Base-by-base conservation (phyloP, 495 filamentous ascomycete genomes). In the Rusavskia elegans region DNA sequence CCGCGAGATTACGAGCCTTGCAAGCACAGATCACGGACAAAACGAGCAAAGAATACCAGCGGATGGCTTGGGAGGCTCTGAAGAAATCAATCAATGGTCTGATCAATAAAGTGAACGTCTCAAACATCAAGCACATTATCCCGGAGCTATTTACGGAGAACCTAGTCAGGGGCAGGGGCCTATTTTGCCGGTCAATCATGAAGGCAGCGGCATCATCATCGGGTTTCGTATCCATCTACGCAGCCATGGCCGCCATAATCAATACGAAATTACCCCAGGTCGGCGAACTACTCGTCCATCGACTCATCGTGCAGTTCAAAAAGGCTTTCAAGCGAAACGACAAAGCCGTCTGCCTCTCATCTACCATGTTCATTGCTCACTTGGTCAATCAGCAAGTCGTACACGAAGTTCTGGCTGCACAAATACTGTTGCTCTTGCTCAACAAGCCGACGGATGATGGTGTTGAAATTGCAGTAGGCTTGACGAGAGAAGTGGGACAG, bases 71-170 rank as follows among this genome's bases (percentile, higher is more conserved):
- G 93, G 93, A 97, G 64, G 90, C 92, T 10, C 65, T 97, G 62
- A 99, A 99, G 71, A 99, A 99, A 72, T 89, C 85, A 19, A 94
- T 99, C 71, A 96, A 99, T 63, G 92, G 92, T 60, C 69, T 99
- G 29, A 90, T 97, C 70, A 99, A 99, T 72, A 99, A 99, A 66
- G 82, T 95, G 69, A 99, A 96, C 66, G 83, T 86, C 38, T 85
- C 83, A 19, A 99, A 99, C 60, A 97, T 99, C 74, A 97, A 97
- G 66, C 78, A 84, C 59, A 95, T 99, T 55, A 87, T 96, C 8
- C 89, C 89, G 0, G 92, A 99, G 63, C 73, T 97, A 30, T 97
- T 99, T 65, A 78, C 78, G 17, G 93, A 99, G 68, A 97, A 99
- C 63, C 68, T 99, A 56, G 75, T 97, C 39, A 78, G 93, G 50